Conservation (phyloP, 2,329 filamentous ascomycete species). For the Ophioceras dolichostomum region DNA sequence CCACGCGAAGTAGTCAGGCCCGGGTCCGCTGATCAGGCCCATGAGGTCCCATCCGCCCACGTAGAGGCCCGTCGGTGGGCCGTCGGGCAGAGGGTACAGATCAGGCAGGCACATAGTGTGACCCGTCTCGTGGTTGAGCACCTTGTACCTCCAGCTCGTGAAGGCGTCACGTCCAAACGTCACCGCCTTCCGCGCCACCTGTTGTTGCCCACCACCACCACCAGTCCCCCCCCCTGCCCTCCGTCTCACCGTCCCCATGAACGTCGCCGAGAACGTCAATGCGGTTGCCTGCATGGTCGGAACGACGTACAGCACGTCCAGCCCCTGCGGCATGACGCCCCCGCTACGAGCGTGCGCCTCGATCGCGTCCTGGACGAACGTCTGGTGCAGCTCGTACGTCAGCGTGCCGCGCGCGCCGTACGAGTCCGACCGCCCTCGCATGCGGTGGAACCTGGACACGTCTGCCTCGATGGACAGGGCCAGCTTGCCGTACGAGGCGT, state of each 20-base stretch:
- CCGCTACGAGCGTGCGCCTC: slow-evolving; percentile 8
- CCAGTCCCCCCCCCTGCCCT: neutral
- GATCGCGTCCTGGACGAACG: slow-evolving; percentile 17
- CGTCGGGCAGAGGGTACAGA: slow-evolving; percentile 18
- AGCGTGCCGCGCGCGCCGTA: slow-evolving; percentile 16
- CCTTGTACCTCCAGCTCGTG: slow-evolving; percentile 17
- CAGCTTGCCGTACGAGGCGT: slow-evolving; percentile 8
- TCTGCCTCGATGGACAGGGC: slow-evolving; percentile 12
- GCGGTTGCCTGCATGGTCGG: slow-evolving; percentile 12
- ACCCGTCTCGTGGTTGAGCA: slow-evolving; percentile 24
- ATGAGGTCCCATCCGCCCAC: slow-evolving; percentile 24
- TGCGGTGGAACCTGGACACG: slow-evolving; percentile 12
- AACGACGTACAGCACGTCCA: slow-evolving; percentile 17
- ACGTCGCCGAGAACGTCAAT: slow-evolving; percentile 16
- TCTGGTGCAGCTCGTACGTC: slow-evolving; percentile 11
- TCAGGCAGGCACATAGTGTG: slow-evolving; percentile 25
- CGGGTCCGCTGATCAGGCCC: slow-evolving; percentile 20
- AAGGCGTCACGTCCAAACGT: slow-evolving; percentile 20
- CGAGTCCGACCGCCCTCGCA: slow-evolving; percentile 10
- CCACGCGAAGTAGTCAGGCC: slow-evolving; percentile 24
- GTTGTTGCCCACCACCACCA: neutral
- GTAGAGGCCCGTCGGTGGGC: slow-evolving; percentile 13
- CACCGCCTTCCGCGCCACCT: slow-evolving; percentile 17
- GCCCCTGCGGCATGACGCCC: slow-evolving; percentile 6
- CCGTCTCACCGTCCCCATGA: slow-evolving; percentile 10